phyloP scores from a whole-genome alignment of 2,329 filamentous ascomycete species.

The Uncinocarpus reesii region DNA sequence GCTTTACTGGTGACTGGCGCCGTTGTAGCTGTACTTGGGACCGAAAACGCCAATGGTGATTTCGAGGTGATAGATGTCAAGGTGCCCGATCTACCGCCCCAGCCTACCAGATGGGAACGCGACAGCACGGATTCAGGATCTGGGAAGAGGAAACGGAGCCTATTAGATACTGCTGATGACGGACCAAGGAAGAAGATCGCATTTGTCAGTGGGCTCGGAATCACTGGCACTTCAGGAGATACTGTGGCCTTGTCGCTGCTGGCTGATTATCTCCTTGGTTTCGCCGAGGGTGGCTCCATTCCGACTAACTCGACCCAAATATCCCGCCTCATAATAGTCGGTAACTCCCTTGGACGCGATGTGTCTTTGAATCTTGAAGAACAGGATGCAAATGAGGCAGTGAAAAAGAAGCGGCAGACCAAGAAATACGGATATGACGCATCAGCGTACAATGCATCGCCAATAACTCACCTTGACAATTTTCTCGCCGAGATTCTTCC shows the following conservation, averaged over 20 bases:
- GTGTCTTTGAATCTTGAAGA: constrained; percentile 28
- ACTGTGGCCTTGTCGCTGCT: constrained; percentile 66
- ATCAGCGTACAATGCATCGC: constrained; percentile 73
- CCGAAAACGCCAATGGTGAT: constrained; percentile 82
- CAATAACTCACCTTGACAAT: constrained; percentile 70
- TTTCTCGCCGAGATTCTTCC: constrained; percentile 75
- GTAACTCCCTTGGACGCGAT: constrained; percentile 61
- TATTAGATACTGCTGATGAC: constrained; percentile 29
- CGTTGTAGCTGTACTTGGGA: constrained; percentile 88
- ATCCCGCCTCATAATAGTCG: constrained; percentile 78
- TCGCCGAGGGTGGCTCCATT: constrained; percentile 49
- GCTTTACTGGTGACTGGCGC: constrained; percentile 80
- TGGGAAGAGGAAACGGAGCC: constrained; percentile 27
- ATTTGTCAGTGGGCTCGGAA: constrained; percentile 76
- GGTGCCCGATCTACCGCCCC: constrained; percentile 73
- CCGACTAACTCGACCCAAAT: constrained; percentile 44
- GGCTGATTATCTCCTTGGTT: constrained; percentile 78
- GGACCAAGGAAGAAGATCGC: constrained; percentile 61
- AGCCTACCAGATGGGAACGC: constrained; percentile 68
- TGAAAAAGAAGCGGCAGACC: constrained; percentile 40
- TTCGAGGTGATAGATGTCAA: constrained; percentile 87
- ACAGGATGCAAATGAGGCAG: constrained; percentile 22
- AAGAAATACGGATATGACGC: constrained; percentile 96
- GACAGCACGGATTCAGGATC: constrained; percentile 32
- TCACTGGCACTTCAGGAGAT: constrained; percentile 67